Conservation (phyloP, 164 flowering plant genomes). For the Nymphaea colorata region DNA sequence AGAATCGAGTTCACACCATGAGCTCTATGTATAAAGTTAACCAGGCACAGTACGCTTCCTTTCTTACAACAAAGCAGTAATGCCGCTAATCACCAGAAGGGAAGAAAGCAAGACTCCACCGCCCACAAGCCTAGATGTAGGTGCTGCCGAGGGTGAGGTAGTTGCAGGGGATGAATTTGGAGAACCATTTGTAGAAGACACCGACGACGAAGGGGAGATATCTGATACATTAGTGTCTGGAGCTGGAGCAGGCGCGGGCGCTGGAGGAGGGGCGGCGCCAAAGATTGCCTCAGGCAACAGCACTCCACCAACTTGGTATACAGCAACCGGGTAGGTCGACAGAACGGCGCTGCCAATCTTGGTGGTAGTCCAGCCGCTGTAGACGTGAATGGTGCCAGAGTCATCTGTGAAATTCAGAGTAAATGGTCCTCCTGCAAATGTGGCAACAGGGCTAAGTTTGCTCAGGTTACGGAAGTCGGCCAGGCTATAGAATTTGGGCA, state of each 20-base stretch:
- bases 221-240: constrained; percentile 49
- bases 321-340: constrained; percentile 63
- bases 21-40: background rate
- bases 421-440: constrained; percentile 67
- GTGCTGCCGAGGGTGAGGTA: background rate
- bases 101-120: constrained; percentile 27
- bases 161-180: constrained; percentile 18
- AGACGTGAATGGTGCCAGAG: constrained; percentile 43
- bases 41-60: background rate
- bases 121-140: constrained; percentile 20
- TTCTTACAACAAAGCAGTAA: constrained; percentile 24
- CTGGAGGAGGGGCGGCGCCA: constrained; percentile 68
- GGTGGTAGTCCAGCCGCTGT: constrained; percentile 61
- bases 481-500: constrained; percentile 56
- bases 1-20: background rate
- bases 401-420: constrained; percentile 52
- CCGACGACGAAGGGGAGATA: constrained; percentile 16
- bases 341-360: constrained; percentile 61
- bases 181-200: background rate
- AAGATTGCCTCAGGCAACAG: constrained; percentile 81
- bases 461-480: constrained; percentile 76
- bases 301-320: constrained; percentile 60
- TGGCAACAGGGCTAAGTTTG: constrained; percentile 32
- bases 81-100: constrained; percentile 15
- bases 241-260: constrained; percentile 74